These are phyloP conservation scores for Botrytis paeoniae DNA, from an alignment of 2,329 filamentous ascomycete species.

Conservation along the genomic window DNA sequence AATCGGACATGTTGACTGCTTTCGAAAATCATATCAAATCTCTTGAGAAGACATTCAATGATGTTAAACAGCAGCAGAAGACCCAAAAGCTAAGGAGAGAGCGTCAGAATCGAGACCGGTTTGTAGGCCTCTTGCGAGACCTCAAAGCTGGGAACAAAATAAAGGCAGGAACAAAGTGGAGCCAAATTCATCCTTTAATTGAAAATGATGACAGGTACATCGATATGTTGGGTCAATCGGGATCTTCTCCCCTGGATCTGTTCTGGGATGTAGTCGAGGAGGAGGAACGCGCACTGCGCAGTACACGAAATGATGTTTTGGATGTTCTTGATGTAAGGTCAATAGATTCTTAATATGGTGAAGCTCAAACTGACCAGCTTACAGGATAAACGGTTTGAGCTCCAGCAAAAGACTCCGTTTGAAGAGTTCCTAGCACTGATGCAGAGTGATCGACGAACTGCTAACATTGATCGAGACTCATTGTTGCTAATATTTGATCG, in stretches of 20 bases:
- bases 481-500: slow-evolving; percentile 81
- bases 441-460: slow-evolving; percentile 82
- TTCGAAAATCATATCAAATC: slow-evolving; percentile 96
- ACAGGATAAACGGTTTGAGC: slow-evolving; percentile 87
- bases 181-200: slow-evolving; percentile 70
- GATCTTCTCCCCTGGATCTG: slow-evolving; percentile 82
- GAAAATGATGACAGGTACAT: slow-evolving; percentile 79
- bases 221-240: slow-evolving; percentile 77
- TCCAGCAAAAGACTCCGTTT: slow-evolving; percentile 80
- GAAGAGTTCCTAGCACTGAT: slow-evolving; percentile 84
- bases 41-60: slow-evolving; percentile 87
- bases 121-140: slow-evolving; percentile 70
- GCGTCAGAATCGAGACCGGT: slow-evolving; percentile 81
- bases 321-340: slow-evolving; percentile 80
- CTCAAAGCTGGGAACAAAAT: slow-evolving; percentile 75
- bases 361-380: slow-evolving; percentile 39
- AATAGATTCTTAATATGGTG: not conserved
- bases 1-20: slow-evolving; percentile 84
- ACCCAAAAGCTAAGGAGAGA: slow-evolving; percentile 75
- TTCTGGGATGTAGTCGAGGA: slow-evolving; percentile 97
- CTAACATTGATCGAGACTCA: slow-evolving; percentile 78
- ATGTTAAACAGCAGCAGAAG: slow-evolving; percentile 84
- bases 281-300: slow-evolving; percentile 82
- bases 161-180: slow-evolving; percentile 89
- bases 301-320: slow-evolving; percentile 75